phyloP scores from a whole-genome alignment of 2,329 filamentous ascomycete genomes.

The Paraphaeosphaeria sporulosa region DNA sequence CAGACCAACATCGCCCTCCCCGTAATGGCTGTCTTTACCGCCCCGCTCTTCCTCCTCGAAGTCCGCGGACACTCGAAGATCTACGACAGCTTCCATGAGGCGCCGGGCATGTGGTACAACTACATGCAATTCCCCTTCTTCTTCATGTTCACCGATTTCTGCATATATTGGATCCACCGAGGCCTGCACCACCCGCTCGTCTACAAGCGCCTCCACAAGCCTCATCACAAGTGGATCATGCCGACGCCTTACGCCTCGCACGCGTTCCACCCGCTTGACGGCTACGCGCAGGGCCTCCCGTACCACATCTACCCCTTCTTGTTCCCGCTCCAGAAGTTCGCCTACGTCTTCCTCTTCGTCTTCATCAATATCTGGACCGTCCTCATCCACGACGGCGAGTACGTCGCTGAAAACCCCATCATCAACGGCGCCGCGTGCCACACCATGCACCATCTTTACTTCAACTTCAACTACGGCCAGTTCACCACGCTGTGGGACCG shows the following conservation, averaged over 20 bases:
- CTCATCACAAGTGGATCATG: conserved; percentile 99
- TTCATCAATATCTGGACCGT: conserved; percentile 98
- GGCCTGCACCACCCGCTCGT: conserved; percentile 79
- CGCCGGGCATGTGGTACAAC: conserved; percentile 80
- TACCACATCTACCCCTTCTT: conserved; percentile 95
- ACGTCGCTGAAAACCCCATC: conserved; percentile 86
- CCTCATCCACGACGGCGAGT: conserved; percentile 95
- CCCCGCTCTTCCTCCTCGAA: conserved; percentile 81
- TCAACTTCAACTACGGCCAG: conserved; percentile 83
- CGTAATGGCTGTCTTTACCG: conserved; percentile 81
- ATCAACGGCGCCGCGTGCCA: conserved; percentile 96
- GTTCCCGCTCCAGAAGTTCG: conserved; percentile 90
- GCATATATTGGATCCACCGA: conserved; percentile 92
- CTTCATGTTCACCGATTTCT: conserved; percentile 85
- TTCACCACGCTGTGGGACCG: conserved; percentile 94
- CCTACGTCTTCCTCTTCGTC: conserved; percentile 83
- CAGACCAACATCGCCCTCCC: conserved; percentile 82
- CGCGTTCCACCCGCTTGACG: conserved; percentile 94
- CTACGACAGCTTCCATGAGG: conserved; percentile 80
- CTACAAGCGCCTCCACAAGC: conserved; percentile 93
- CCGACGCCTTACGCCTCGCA: conserved; percentile 91
- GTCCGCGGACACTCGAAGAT: conserved; percentile 85
- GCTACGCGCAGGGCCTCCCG: conserved; percentile 85
- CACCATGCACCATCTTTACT: conserved; percentile 83
- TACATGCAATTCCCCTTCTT: conserved; percentile 86